phyloP scores from a whole-genome alignment of 2,329 filamentous ascomycete species.

The Nigrospora osmanthi region DNA sequence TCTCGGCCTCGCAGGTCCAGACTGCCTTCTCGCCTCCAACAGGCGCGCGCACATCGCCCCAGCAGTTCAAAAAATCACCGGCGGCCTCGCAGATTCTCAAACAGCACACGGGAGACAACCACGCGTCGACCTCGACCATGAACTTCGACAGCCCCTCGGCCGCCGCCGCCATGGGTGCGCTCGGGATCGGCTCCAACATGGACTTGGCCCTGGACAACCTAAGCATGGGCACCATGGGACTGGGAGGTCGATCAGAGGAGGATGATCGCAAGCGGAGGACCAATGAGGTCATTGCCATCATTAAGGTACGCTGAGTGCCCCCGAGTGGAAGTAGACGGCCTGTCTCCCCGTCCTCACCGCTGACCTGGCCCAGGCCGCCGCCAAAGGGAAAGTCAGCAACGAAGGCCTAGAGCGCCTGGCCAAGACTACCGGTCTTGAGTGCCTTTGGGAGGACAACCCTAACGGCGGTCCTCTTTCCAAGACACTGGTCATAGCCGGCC shows the following conservation, averaged over 20 bases:
- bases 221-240: constrained; percentile 37
- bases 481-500: constrained; percentile 55
- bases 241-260: constrained; percentile 33
- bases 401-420: constrained; percentile 67
- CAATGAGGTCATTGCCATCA: constrained; percentile 39
- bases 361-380: constrained; percentile 18
- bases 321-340: constrained; percentile 24
- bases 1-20: constrained; percentile 46
- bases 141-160: constrained; percentile 60
- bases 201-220: constrained; percentile 47
- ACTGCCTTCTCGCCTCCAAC: constrained; percentile 50
- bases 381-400: constrained; percentile 62
- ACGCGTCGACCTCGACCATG: constrained; percentile 21
- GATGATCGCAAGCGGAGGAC: constrained; percentile 49
- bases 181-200: constrained; percentile 40
- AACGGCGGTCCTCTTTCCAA: constrained; percentile 39
- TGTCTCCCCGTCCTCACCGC: constrained; percentile 11
- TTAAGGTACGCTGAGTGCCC: constrained; percentile 35
- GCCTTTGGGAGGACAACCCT: constrained; percentile 48
- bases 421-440: constrained; percentile 58
- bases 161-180: constrained; percentile 50
- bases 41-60: constrained; percentile 52
- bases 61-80: constrained; percentile 57
- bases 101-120: constrained; percentile 1
- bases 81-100: constrained; percentile 25